Percentiles rank a stretch among this genome's conserved stretches.
These are phyloP conservation scores for Candida nemodendra DNA, from an alignment of 805 yeast genomes.

Conservation along the genomic window DNA sequence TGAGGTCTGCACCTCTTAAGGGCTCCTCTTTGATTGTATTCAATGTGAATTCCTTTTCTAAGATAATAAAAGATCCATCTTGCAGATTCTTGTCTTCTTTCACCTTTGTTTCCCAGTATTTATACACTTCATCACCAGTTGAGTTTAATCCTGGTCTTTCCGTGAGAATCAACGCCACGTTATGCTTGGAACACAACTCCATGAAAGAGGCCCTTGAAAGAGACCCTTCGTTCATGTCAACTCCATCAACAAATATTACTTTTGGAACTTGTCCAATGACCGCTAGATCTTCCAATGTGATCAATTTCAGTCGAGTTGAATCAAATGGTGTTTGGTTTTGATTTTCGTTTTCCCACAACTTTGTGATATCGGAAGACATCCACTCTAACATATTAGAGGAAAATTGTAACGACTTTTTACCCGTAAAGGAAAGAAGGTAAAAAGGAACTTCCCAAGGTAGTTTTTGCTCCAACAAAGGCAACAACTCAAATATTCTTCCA, in stretches of 20 bases:
- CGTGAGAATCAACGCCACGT: constrained; percentile 71
- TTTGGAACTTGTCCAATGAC: constrained; percentile 61
- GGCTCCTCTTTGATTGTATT: constrained; percentile 46
- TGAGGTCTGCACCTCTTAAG: constrained; percentile 49
- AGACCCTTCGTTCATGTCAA: constrained; percentile 62
- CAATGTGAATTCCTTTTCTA: constrained; percentile 39
- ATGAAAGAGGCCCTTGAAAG: constrained; percentile 51
- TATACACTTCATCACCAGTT: constrained; percentile 48
- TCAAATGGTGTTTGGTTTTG: constrained; percentile 78
- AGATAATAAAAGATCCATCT: constrained; percentile 63
- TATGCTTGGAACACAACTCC: constrained; percentile 60
- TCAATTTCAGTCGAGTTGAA: constrained; percentile 50
- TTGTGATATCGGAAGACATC: constrained; percentile 87
- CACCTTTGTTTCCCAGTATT: constrained; percentile 51
- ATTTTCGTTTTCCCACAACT: constrained; percentile 76
- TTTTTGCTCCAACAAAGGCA: constrained; percentile 37
- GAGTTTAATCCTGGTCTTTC: constrained; percentile 55
- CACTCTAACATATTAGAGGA: constrained; percentile 93
- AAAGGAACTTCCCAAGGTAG: constrained; percentile 53
- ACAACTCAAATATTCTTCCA: constrained; percentile 76
- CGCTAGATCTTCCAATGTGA: constrained; percentile 54
- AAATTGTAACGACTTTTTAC: constrained; percentile 71
- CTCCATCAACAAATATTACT: constrained; percentile 75
- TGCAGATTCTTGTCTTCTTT: constrained; percentile 37
- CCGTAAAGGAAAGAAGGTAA: constrained; percentile 71